Evolutionary conservation across 768 basidiomycete genomes (phyloP).

Genomic region (Lactarius sp.): DNA sequence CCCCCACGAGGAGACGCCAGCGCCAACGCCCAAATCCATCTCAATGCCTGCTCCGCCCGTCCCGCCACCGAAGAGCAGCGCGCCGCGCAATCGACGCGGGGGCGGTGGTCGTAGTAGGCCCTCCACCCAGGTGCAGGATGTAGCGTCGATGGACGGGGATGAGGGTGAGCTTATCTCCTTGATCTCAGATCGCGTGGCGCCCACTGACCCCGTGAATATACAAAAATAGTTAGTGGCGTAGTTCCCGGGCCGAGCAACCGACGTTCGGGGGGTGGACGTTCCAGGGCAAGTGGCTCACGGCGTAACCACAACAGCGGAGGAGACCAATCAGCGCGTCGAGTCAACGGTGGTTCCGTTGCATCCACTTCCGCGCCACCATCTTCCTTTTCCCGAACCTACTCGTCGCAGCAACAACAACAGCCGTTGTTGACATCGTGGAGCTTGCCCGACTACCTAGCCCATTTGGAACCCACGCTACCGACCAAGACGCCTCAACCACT

Average conservation of each 20-base stretch:
- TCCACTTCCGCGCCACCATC: slow-evolving; percentile 36
- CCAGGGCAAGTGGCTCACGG: slow-evolving; percentile 43
- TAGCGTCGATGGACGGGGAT: slow-evolving; percentile 47
- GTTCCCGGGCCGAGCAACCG: slow-evolving; percentile 29
- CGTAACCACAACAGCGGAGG: slow-evolving; percentile 39
- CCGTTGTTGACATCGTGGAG: slow-evolving; percentile 82
- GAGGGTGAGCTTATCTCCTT: slow-evolving; percentile 47
- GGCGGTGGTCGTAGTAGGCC: slow-evolving; percentile 31
- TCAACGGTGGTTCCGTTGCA: slow-evolving; percentile 36
- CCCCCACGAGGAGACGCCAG: slow-evolving; percentile 42
- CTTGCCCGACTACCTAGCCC: slow-evolving; percentile 87
- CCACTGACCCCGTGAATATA: slow-evolving; percentile 14
- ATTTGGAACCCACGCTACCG: slow-evolving; percentile 81
- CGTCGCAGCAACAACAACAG: slow-evolving; percentile 62
- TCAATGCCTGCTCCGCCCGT: slow-evolving; percentile 26
- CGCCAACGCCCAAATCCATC: slow-evolving; percentile 25
- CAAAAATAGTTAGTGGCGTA: slow-evolving; percentile 1
- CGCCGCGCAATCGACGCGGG: slow-evolving; percentile 31
- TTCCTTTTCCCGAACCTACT: slow-evolving; percentile 52
- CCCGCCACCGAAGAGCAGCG: slow-evolving; percentile 26
- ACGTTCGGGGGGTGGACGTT: slow-evolving; percentile 41
- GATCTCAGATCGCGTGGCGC: slow-evolving; percentile 33
- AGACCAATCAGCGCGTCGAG: slow-evolving; percentile 28
- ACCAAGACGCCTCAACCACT: slow-evolving; percentile 68
- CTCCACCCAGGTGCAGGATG: slow-evolving; percentile 30